Base-by-base conservation (phyloP, 2,329 filamentous ascomycete genomes). In the Neonectria sp. region DNA sequence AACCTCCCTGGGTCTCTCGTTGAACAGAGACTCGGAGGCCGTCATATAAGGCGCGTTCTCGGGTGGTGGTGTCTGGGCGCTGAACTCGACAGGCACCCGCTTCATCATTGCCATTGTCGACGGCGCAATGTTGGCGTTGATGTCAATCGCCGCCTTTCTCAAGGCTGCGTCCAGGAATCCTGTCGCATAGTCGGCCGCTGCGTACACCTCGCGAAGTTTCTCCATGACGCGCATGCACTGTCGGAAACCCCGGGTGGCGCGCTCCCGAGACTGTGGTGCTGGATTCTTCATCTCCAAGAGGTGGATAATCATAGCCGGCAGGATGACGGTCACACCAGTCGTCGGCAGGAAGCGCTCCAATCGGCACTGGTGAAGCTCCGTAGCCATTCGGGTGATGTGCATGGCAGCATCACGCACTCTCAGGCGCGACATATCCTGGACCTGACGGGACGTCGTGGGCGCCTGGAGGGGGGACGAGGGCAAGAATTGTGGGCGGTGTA, bases 151-250 rank as follows among this genome's bases (percentile, higher is more conserved):
- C 9, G 94, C 94, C 83, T 97, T 97, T 69, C 93, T 91, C 69
- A 97, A 92, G 1, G 95, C 94, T 1, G 95, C 94, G 78, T 97
- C 94, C n/a, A 98, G 86, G 83, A 98, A 98, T 3, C 93, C 93
- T 1, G 93, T 95, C n/a, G 94, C 95, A 75, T 96, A 97, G 80
- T 98, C 95, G n/a, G 95, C 95, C 0, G 95, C 95, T 0, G 95
- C 91, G 76, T 98, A 98, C 33, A 95, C 93, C 76, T 97, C 94
- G 43, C 95, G 90, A 21, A 98, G 86, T 70, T 92, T 92, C 78
- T 95, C 91, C 86, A 98, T 93, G 66, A 97, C 94, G 53, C 91
- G 89, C 94, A 98, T 97, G 82, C 95, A 98, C 78, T 95, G 92
- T 73, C 92, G 92, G 83, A 97, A 97, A 24, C 94, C 93, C 65